Conservation (phyloP, 805 yeast genomes). For the Yamadazyma phyllophila region DNA sequence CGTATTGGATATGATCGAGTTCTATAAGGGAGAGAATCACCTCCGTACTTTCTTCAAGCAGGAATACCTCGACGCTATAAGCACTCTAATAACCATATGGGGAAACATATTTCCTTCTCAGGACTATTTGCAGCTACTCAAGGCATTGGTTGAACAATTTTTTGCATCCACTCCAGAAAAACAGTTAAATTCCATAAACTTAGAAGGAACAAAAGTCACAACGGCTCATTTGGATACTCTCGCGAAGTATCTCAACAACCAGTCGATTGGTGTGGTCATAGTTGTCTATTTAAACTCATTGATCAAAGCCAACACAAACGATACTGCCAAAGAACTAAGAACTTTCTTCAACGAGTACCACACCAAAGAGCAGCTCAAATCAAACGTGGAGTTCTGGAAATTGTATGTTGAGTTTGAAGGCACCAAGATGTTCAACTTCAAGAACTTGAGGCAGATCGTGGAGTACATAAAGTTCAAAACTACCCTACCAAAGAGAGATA, state of each 20-base stretch:
- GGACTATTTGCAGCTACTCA: background rate
- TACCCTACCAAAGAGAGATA: slow-evolving; percentile 45
- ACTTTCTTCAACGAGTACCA: slow-evolving; percentile 29
- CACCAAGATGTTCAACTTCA: slow-evolving; percentile 37
- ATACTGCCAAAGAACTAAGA: slow-evolving; percentile 11
- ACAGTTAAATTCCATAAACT: slow-evolving; percentile 4
- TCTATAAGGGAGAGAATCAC: slow-evolving; percentile 20
- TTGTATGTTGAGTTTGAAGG: slow-evolving; percentile 55
- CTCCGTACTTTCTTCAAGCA: slow-evolving; percentile 13
- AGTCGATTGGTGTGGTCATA: slow-evolving; percentile 38
- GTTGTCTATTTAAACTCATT: slow-evolving; percentile 28
- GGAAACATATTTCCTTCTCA: background rate
- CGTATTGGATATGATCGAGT: slow-evolving; percentile 23
- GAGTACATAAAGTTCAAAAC: slow-evolving; percentile 44
- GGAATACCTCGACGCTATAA: slow-evolving; percentile 12
- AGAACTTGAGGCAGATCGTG: slow-evolving; percentile 45
- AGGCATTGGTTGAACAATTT: background rate
- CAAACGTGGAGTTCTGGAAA: slow-evolving; percentile 54
- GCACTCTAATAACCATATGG: slow-evolving; percentile 11
- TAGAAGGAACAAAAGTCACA: slow-evolving; percentile 10
- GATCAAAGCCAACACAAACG: slow-evolving; percentile 21
- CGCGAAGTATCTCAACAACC: slow-evolving; percentile 32
- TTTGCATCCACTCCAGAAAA: no score
- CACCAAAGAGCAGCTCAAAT: slow-evolving; percentile 29
- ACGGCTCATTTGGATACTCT: background rate